phyloP scores from a whole-genome alignment of 108 stramenopile genomes.

The Cyclotella atomus region DNA sequence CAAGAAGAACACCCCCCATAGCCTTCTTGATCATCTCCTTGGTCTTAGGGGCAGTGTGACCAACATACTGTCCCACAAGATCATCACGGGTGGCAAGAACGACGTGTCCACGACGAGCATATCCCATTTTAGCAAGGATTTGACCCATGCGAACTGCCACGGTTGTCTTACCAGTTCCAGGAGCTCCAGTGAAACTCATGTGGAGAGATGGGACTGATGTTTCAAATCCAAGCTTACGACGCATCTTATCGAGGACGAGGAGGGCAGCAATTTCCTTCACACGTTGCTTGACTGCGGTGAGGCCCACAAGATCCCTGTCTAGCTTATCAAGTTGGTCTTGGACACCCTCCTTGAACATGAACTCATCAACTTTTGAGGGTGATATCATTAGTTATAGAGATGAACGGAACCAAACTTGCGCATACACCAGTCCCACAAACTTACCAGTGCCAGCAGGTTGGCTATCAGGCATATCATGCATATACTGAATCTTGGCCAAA shows the following conservation, averaged over 20 bases:
- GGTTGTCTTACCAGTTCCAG: slow-evolving; percentile 99
- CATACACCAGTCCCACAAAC: slow-evolving; percentile 12
- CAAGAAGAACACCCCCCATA: slow-evolving; percentile 94
- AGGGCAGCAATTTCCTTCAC: slow-evolving; percentile 97
- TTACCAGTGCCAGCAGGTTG: slow-evolving; percentile 89
- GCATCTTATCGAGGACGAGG: slow-evolving; percentile 98
- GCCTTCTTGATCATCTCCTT: slow-evolving; percentile 99
- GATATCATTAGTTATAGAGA: too few relatives aligned
- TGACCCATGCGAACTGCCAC: slow-evolving; percentile 98
- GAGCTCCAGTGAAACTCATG: slow-evolving; percentile 98
- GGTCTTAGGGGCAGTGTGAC: slow-evolving; percentile 98
- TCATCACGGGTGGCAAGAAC: slow-evolving; percentile 98
- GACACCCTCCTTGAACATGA: slow-evolving; percentile 99
- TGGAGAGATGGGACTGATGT: slow-evolving; percentile 97
- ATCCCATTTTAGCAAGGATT: slow-evolving; percentile 98
- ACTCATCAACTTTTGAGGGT: slow-evolving; percentile 89
- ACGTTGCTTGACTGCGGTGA: slow-evolving; percentile 93
- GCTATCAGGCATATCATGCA: slow-evolving; percentile 91
- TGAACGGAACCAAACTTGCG: too few relatives aligned
- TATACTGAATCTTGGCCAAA: slow-evolving; percentile 89
- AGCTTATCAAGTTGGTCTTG: slow-evolving; percentile 96
- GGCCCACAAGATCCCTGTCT: slow-evolving; percentile 93
- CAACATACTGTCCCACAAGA: slow-evolving; percentile 98
- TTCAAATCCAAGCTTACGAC: slow-evolving; percentile 96
- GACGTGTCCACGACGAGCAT: slow-evolving; percentile 95